A percentile compares a stretch with the other conserved stretches of the same genome.
phyloP scores from a whole-genome alignment of 192 early-diverging fungal genomes.

The Umbelopsis sp. region DNA sequence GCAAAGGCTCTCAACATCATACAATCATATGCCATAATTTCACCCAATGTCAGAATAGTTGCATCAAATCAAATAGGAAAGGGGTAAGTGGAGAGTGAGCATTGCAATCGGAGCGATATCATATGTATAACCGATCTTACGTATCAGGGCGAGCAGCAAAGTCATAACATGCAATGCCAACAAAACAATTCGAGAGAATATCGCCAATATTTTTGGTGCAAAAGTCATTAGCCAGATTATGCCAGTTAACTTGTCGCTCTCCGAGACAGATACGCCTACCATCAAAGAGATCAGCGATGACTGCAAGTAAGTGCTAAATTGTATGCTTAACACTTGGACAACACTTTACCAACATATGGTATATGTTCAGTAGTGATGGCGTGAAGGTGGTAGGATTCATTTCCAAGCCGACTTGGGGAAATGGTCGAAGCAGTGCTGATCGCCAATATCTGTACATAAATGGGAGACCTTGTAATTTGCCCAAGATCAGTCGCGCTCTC shows the following conservation, averaged over 20 bases:
- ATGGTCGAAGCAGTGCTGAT: conserved; percentile 75
- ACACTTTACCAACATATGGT: too few species aligned
- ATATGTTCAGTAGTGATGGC: too few species aligned
- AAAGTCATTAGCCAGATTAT: conserved; percentile 51
- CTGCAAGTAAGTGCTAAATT: not conserved
- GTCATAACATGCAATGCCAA: conserved; percentile 67
- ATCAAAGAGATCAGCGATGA: not conserved
- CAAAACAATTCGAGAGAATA: conserved; percentile 59
- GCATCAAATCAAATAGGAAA: conserved; percentile 64
- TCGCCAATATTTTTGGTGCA: conserved; percentile 77
- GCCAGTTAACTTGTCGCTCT: conserved; percentile 47
- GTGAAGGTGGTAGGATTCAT: conserved; percentile 51
- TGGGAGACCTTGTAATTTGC: conserved; percentile 83
- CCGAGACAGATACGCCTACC: conserved; percentile 15
- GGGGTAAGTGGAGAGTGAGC: conserved; percentile 31
- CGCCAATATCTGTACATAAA: conserved; percentile 91
- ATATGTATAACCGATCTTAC: not conserved
- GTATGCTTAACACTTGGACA: too few species aligned
- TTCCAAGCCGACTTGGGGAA: conserved; percentile 63
- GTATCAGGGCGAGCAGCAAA: conserved; percentile 45
- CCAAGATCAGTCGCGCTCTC: conserved; percentile 73
- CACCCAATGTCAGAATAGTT: conserved; percentile 65
- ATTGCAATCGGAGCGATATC: too few species aligned
- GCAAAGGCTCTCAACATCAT: conserved; percentile 73
- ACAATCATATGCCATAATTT: conserved; percentile 84